Evolutionary conservation across 768 basidiomycete genomes (phyloP).

Genomic region (Suillus tomentosus): DNA sequence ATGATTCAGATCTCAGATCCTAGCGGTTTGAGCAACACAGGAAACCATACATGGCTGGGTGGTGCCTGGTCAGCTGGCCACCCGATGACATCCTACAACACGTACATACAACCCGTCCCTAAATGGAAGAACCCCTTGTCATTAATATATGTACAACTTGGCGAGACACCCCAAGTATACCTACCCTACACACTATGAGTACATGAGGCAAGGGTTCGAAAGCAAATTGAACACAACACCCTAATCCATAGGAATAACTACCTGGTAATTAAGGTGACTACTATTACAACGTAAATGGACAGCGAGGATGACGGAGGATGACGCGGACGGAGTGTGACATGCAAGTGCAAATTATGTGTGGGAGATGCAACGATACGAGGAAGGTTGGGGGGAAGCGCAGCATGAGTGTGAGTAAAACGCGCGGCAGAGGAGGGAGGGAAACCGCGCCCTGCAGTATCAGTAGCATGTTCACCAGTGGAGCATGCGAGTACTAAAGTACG

Average conservation of each 20-base stretch:
- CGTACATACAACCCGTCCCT: too few species aligned
- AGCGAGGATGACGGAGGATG: slow-evolving; percentile 18
- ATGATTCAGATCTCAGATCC: too few species aligned
- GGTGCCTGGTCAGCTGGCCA: neutral
- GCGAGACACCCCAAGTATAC: neutral
- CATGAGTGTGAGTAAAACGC: neutral
- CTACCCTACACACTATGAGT: neutral
- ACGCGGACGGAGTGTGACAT: slow-evolving; percentile 8
- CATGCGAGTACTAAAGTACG: slow-evolving; percentile 20
- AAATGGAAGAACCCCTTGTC: neutral
- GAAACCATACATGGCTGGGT: too few species aligned
- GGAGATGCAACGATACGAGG: slow-evolving; percentile 11
- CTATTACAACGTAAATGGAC: slow-evolving; percentile 37
- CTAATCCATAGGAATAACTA: slow-evolving; percentile 16
- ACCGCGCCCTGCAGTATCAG: slow-evolving; percentile 5
- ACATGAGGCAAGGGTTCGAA: neutral
- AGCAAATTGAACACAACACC: slow-evolving; percentile 10
- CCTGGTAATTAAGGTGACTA: slow-evolving; percentile 30
- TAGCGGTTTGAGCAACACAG: too few species aligned
- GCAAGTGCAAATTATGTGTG: slow-evolving; percentile 11
- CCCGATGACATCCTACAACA: too few species aligned
- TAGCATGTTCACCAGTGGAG: slow-evolving; percentile 7
- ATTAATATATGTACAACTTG: neutral
- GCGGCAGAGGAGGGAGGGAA: slow-evolving; percentile 4
- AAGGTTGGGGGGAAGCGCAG: slow-evolving; percentile 4